Conservation (phyloP, 345 rosid species). For the Brassica carinata region DNA sequence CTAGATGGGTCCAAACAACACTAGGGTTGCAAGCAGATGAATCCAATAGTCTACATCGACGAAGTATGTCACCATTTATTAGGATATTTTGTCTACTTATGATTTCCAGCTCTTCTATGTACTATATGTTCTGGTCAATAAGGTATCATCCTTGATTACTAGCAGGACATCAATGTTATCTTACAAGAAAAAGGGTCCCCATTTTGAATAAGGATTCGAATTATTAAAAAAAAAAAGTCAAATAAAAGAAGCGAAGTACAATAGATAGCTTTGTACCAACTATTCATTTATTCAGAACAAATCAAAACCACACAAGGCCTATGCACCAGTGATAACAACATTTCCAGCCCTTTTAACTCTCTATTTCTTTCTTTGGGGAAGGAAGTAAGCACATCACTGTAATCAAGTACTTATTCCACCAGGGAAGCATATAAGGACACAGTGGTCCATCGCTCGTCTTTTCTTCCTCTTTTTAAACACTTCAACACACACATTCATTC, state of each 20-base stretch:
- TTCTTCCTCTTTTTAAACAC: slow-evolving; percentile 39
- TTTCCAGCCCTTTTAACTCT: not conserved
- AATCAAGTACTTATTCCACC: slow-evolving; percentile 44
- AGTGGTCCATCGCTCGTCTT: slow-evolving; percentile 42
- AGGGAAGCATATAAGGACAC: slow-evolving; percentile 43
- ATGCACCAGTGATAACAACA: slow-evolving; percentile 3
- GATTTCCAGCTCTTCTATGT: slow-evolving; percentile 30
- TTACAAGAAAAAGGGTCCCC: not conserved
- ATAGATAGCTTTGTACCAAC: slow-evolving; percentile 23
- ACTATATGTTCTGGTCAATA: slow-evolving; percentile 35
- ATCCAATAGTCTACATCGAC: slow-evolving; percentile 18
- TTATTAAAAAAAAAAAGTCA: not conserved
- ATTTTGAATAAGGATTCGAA: not conserved
- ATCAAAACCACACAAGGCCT: slow-evolving; percentile 27
- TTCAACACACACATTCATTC: slow-evolving; percentile 23
- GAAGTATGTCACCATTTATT: slow-evolving; percentile 35
- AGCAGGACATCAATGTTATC: slow-evolving; percentile 26
- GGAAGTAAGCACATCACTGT: slow-evolving; percentile 32
- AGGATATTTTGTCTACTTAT: slow-evolving; percentile 1
- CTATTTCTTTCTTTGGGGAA: not conserved
- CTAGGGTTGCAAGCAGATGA: slow-evolving; percentile 20
- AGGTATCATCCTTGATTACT: slow-evolving; percentile 22
- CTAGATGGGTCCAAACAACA: slow-evolving; percentile 25
- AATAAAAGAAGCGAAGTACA: slow-evolving; percentile 23
- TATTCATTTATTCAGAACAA: slow-evolving; percentile 32